Percentiles rank a stretch among this genome's conserved stretches.
Conservation (phyloP, 371 early-diverging fungal species). For the Mucor sp. region DNA sequence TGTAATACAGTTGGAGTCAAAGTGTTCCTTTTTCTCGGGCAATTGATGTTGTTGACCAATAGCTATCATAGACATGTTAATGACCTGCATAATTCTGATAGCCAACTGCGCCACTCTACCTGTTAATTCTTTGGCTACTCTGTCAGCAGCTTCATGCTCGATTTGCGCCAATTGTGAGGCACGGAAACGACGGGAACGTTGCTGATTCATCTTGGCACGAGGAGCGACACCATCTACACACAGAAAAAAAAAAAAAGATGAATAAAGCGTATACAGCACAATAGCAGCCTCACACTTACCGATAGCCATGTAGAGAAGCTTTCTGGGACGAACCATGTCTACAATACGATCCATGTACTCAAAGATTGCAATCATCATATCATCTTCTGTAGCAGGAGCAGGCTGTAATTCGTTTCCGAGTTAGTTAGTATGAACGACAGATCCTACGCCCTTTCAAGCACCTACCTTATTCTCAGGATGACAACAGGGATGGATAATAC, state of each 20-base stretch:
- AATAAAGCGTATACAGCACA: too few species aligned
- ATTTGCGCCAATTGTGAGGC: conserved; percentile 86
- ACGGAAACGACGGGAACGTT: conserved; percentile 97
- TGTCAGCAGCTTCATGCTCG: conserved; percentile 74
- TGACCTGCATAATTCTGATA: not conserved
- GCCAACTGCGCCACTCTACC: conserved; percentile 30
- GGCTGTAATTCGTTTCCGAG: conserved; percentile 52
- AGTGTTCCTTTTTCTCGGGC: conserved; percentile 68
- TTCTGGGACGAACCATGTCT: conserved; percentile 88
- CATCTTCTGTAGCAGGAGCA: conserved; percentile 91
- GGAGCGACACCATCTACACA: conserved; percentile 98
- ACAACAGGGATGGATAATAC: conserved; percentile 98
- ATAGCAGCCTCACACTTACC: conserved; percentile 67
- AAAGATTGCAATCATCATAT: conserved; percentile 94
- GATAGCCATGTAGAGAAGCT: conserved; percentile 96
- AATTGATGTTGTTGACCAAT: conserved; percentile 52
- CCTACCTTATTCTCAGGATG: conserved; percentile 90
- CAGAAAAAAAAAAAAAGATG: not conserved
- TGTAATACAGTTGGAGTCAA: conserved; percentile 99
- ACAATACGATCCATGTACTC: conserved; percentile 95
- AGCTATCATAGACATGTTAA: conserved; percentile 28
- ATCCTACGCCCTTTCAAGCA: not conserved
- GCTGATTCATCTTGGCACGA: conserved; percentile 99
- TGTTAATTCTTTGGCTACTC: conserved; percentile 63
- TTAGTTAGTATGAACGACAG: not conserved